phyloP scores from a whole-genome alignment of 75 land plant genomes.

The Chamaecyparis obtusa region DNA sequence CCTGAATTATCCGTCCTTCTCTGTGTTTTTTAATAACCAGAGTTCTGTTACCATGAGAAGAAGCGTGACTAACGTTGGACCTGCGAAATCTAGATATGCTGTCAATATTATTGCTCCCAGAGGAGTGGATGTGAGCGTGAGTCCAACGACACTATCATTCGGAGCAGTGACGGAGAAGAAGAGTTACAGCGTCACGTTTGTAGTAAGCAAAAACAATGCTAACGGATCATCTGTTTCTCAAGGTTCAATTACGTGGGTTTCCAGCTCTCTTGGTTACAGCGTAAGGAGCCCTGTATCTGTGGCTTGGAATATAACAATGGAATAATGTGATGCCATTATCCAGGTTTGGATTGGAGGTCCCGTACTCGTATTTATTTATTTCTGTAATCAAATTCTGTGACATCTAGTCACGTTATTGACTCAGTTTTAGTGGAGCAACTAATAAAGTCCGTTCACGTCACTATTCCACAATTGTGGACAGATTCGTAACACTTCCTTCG shows the following conservation, averaged over 20 bases:
- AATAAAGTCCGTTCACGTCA: too few relatives aligned
- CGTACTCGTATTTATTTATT: too few relatives aligned
- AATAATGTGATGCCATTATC: too few relatives aligned
- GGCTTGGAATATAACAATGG: not conserved
- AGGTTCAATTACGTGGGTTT: conserved; percentile 33
- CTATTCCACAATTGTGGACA: too few relatives aligned
- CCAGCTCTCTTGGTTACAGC: conserved; percentile 3
- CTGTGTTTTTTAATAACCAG: not conserved
- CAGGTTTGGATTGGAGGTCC: too few relatives aligned
- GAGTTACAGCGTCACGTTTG: conserved; percentile 11
- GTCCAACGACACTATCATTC: conserved; percentile 9
- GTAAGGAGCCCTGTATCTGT: conserved; percentile 30
- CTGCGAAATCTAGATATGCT: conserved; percentile 4
- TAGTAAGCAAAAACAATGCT: not conserved
- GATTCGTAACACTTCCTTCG: too few relatives aligned
- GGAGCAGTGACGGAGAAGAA: conserved; percentile 7
- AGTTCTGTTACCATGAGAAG: conserved; percentile 7
- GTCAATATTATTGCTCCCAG: conserved; percentile 5
- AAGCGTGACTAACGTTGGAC: conserved; percentile 54
- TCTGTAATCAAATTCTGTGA: too few relatives aligned
- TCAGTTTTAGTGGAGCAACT: too few relatives aligned
- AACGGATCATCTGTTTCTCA: not conserved
- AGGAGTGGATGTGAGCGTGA: conserved; percentile 34
- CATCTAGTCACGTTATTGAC: too few relatives aligned
- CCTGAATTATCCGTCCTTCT: conserved; percentile 33